Base-by-base conservation (phyloP, 805 yeast species). In the Saccharomycopsis vini region DNA sequence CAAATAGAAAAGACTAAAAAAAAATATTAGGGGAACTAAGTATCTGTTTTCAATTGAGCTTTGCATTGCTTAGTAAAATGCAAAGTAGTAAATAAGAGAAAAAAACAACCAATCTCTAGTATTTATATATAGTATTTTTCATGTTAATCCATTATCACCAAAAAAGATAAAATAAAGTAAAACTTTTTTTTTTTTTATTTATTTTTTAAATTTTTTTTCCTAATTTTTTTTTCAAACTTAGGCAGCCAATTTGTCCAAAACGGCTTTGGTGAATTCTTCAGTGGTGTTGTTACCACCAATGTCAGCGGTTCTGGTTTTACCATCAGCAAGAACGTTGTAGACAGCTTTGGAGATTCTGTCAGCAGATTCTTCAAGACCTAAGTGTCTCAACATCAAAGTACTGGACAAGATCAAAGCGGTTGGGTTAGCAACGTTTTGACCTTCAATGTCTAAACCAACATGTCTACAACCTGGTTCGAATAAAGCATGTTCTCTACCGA, bases 391-490 rank as follows among this genome's bases (percentile, higher is more conserved):
- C 81, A 90, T 67, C 82, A 90, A 79, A 52, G 89, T 69, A 37
- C 95, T 77, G 48, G 96, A 86, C 60, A 92, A 73, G 59, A 90
- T 83, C 90, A 90, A 83, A 56, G 96, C 97, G 50, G 97, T 86
- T 64, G 98, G 98, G 79, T 90, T 90, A 53, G 97, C 97, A 52
- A 86, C 75, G 73, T 87, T 84, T 68, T 85, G 77, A 62, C 95
- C 97, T 74, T 85, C 75, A 65, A 92, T 85, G 68, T 90, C 97
- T 58, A 90, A 75, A 68, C 97, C 97, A 60, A 89, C 97, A 73
- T 89, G 97, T 77, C 98, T 85, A 72, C 97, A 89, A 70, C 97
- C 98, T 59, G 98, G 97, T 75, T 90, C 98, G 67, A 92, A 90
- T 50, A 90, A 94, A 45, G 97, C 97, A 66, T 82, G 81, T 59